These are phyloP conservation scores for Epichloe scottii DNA, from an alignment of 2,329 filamentous ascomycete species.

Conservation along the genomic window DNA sequence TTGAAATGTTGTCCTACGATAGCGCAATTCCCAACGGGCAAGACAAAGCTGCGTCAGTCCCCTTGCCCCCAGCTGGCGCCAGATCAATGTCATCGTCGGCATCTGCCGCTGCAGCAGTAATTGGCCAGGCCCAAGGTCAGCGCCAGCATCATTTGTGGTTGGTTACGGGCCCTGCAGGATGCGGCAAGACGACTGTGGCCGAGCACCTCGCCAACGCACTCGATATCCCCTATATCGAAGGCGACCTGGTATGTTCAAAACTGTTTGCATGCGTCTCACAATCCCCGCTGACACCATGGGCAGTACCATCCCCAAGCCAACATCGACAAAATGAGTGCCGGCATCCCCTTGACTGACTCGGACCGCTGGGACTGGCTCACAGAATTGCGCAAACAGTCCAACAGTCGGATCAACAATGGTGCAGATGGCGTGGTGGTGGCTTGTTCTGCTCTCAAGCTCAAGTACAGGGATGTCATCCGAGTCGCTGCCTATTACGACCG, in stretches of 20 bases:
- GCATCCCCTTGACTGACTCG: slow-evolving; percentile 74
- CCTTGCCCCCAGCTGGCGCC: slow-evolving; percentile 1
- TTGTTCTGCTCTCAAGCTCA: slow-evolving; percentile 91
- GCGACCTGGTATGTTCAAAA: slow-evolving; percentile 49
- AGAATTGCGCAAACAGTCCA: slow-evolving; percentile 56
- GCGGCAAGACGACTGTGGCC: slow-evolving; percentile 67
- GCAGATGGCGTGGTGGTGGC: slow-evolving; percentile 77
- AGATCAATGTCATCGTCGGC: slow-evolving; percentile 11
- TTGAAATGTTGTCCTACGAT: slow-evolving; percentile 5
- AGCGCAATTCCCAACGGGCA: slow-evolving; percentile 1
- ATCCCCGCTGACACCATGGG: not conserved
- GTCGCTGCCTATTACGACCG: slow-evolving; percentile 66
- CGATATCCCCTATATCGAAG: slow-evolving; percentile 60
- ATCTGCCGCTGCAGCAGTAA: slow-evolving; percentile 16
- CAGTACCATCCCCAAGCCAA: slow-evolving; percentile 68
- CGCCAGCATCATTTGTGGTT: slow-evolving; percentile 63
- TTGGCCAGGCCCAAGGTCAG: slow-evolving; percentile 17
- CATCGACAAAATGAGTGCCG: slow-evolving; percentile 80
- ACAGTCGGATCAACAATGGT: slow-evolving; percentile 41
- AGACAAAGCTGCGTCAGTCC: not conserved
- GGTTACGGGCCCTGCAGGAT: slow-evolving; percentile 67
- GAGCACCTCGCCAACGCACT: slow-evolving; percentile 50
- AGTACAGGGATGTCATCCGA: slow-evolving; percentile 87
- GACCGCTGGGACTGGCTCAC: slow-evolving; percentile 98
- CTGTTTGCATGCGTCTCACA: not conserved